Conservation (phyloP, 345 rosid genomes). For the Eucalyptus albens region DNA sequence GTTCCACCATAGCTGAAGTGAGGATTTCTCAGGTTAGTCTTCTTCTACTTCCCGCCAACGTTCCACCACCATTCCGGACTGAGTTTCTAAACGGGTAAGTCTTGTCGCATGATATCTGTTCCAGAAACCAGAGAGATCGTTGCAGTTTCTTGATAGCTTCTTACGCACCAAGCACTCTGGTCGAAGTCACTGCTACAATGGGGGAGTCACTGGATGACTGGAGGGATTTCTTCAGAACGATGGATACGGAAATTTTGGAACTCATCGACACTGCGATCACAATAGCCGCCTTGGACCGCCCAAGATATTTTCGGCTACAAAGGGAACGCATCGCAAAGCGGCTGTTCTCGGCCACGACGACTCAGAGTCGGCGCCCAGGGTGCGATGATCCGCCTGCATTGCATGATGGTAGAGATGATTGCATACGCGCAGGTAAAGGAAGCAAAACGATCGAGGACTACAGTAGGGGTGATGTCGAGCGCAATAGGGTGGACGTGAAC, state of each 20-base stretch:
- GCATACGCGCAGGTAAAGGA: slow-evolving; percentile 28
- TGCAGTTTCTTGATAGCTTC: neutral
- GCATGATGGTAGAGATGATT: neutral
- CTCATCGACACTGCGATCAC: slow-evolving; percentile 57
- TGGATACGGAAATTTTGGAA: slow-evolving; percentile 41
- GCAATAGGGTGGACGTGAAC: slow-evolving; percentile 22
- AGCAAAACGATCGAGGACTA: slow-evolving; percentile 29
- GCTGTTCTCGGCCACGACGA: neutral
- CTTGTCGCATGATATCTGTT: neutral
- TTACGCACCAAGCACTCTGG: neutral
- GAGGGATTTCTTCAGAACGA: slow-evolving; percentile 60
- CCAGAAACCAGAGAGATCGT: neutral
- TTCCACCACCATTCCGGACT: neutral
- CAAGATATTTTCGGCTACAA: slow-evolving; percentile 31
- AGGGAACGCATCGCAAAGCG: slow-evolving; percentile 64
- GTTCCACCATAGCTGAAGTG: neutral
- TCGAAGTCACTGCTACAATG: neutral
- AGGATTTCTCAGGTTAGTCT: neutral
- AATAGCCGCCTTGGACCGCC: slow-evolving; percentile 65
- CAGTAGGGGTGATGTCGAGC: slow-evolving; percentile 7
- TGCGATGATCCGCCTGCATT: rapidly evolving
- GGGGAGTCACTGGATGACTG: slow-evolving; percentile 24
- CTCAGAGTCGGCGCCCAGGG: neutral
- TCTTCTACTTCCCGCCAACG: neutral
- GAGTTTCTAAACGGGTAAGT: neutral